phyloP scores from a whole-genome alignment of 768 basidiomycete species.

The Clathrus columnatus region DNA sequence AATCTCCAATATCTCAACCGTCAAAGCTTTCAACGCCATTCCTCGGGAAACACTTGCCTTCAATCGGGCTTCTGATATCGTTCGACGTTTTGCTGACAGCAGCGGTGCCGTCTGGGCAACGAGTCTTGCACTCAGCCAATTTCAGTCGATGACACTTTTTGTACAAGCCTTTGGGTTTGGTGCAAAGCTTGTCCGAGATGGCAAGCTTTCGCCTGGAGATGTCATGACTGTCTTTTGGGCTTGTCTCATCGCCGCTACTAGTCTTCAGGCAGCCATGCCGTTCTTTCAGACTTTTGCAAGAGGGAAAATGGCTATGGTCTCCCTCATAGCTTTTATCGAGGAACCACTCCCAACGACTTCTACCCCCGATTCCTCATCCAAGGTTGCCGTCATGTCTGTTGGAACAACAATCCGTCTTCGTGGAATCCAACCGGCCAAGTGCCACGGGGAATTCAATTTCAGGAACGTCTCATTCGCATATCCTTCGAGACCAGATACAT shows the following conservation, averaged over 20 bases:
- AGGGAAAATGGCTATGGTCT: constrained; percentile 75
- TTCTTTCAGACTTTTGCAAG: constrained; percentile 68
- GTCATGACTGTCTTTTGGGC: constrained; percentile 99
- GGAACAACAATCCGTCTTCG: constrained; percentile 29
- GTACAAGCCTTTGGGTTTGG: constrained; percentile 98
- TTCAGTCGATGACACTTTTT: constrained; percentile 86
- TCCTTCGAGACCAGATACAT: constrained; percentile 56
- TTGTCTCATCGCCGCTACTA: constrained; percentile 80
- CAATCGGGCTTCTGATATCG: constrained; percentile 13
- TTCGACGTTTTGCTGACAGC: neutral
- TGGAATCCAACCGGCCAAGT: constrained; percentile 56
- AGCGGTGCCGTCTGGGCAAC: constrained; percentile 58
- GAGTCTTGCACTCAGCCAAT: constrained; percentile 60
- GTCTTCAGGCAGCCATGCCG: constrained; percentile 81
- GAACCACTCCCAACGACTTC: constrained; percentile 20
- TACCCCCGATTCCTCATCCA: neutral
- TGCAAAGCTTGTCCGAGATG: constrained; percentile 74
- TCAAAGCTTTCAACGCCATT: constrained; percentile 41
- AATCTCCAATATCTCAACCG: constrained; percentile 68
- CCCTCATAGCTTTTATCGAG: constrained; percentile 53
- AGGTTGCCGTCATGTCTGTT: neutral
- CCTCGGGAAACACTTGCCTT: constrained; percentile 17
- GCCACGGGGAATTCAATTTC: constrained; percentile 63
- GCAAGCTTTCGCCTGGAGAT: constrained; percentile 56
- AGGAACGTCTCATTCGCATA: constrained; percentile 59